A percentile compares a stretch with the other conserved stretches of the same genome.
These are phyloP conservation scores for Stereocaulon alpinum DNA, from an alignment of 495 filamentous ascomycete genomes.

Conservation along the genomic window DNA sequence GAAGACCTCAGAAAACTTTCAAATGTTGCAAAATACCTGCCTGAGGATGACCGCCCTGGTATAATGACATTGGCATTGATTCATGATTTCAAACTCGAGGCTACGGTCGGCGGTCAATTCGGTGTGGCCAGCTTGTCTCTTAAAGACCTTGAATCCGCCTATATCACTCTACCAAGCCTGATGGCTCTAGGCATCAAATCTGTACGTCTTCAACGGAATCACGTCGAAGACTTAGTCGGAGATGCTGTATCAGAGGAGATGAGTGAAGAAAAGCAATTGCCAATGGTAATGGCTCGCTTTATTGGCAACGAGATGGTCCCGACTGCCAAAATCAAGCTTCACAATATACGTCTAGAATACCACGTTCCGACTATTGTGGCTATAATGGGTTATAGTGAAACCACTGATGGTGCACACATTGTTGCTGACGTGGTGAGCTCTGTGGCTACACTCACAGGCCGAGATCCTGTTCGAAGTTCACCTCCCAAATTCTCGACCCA, in stretches of 20 bases:
- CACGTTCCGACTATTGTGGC: conserved; percentile 71
- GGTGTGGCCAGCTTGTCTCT: conserved; percentile 50
- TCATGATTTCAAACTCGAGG: conserved; percentile 44
- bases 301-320: conserved; percentile 93
- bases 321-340: conserved; percentile 73
- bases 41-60: conserved; percentile 90
- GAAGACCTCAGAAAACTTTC: conserved; percentile 73
- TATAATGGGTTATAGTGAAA: conserved; percentile 56
- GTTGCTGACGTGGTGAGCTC: conserved; percentile 69
- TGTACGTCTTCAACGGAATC: conserved; percentile 51
- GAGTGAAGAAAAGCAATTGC: conserved; percentile 1
- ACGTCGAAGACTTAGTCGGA: conserved; percentile 57
- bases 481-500: conserved; percentile 17
- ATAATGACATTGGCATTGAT: conserved; percentile 65
- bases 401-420: conserved; percentile 60
- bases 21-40: conserved; percentile 86
- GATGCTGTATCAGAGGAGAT: conserved; percentile 31
- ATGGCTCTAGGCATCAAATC: conserved; percentile 60
- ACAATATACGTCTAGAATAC: conserved; percentile 75
- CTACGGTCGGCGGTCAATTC: conserved; percentile 52
- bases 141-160: conserved; percentile 58
- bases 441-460: conserved; percentile 63
- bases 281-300: conserved; percentile 66
- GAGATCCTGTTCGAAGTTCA: conserved; percentile 25
- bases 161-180: conserved; percentile 76